Base-by-base conservation (phyloP, 306 rosid genomes). In the Alnus glutinosa region DNA sequence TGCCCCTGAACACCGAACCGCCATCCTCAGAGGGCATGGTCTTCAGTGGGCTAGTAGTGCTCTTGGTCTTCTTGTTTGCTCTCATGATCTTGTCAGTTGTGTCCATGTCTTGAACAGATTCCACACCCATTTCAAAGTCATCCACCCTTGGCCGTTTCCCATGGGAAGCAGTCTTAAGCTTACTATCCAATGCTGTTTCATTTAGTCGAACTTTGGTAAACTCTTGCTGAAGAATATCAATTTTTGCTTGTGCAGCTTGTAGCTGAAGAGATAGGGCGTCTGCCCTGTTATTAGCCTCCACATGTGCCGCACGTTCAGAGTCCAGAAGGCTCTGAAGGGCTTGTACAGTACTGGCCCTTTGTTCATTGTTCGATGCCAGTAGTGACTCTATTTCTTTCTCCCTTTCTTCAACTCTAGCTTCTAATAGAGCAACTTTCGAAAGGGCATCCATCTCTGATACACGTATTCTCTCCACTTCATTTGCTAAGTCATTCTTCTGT, bases 271-370 rank as follows among this genome's bases (percentile, higher is more conserved):
- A 96, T 72, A 96, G 94, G 28, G 89, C 87, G 71, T 96, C 98
- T 1, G 99, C 99, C 79, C 99, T 87, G 79, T 83, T 87, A 85
- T 90, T 91, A 32, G 98, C 99, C 78, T 90, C 97, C 3, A 93
- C 85, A 81, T 90, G 98, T 44, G 99, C 99, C 42, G 96, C 91
- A 2, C 99, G 99, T 75, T 96, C 99, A 5, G 87, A 78, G 82
- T 93, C 96, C 86, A 93, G 78, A 77, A 96, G 98, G 74, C 89
- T 86, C 80, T 93, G 89, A 18, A 96, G 94, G 85, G 83, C 94
- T 76, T 91, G 89, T 58, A 92, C 96, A 1, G 83, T 93, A 75
- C 86, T 87, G 59, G 89, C 82, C 79, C 98, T 83, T 83, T 93
- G 90, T 15, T 87, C 94, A 74, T 93, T 89, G 81, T 96, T 93